These are phyloP conservation scores for Collybia mongolica DNA, from an alignment of 768 basidiomycete species.

Conservation along the genomic window DNA sequence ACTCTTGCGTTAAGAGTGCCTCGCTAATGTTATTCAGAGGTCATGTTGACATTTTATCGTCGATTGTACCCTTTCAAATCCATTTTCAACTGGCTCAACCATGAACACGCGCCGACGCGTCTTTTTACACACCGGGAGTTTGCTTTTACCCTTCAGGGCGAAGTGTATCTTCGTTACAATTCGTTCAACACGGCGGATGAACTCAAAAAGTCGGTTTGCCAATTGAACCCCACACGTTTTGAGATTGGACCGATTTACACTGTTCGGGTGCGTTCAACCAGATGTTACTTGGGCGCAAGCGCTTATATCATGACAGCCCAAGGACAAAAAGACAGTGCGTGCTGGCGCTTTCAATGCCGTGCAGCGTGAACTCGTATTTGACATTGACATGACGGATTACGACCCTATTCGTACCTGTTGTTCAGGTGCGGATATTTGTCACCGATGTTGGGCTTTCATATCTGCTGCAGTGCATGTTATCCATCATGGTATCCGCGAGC, in stretches of 20 bases:
- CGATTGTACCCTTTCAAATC: slow-evolving; percentile 94
- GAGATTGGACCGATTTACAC: slow-evolving; percentile 97
- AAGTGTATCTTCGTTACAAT: slow-evolving; percentile 93
- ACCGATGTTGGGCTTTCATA: slow-evolving; percentile 93
- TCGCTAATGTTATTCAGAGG: slow-evolving; percentile 25
- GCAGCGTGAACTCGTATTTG: slow-evolving; percentile 93
- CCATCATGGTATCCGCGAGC: slow-evolving; percentile 74
- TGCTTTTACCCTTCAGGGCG: slow-evolving; percentile 87
- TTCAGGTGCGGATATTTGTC: slow-evolving; percentile 86
- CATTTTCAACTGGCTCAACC: slow-evolving; percentile 93
- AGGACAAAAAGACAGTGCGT: slow-evolving; percentile 80
- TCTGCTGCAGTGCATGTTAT: slow-evolving; percentile 88
- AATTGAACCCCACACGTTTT: slow-evolving; percentile 88
- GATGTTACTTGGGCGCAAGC: neutral
- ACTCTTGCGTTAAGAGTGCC: neutral
- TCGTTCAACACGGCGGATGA: slow-evolving; percentile 86
- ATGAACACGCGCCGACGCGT: slow-evolving; percentile 74
- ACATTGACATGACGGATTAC: slow-evolving; percentile 99
- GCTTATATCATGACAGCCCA: slow-evolving; percentile 53
- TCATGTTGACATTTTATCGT: slow-evolving; percentile 74
- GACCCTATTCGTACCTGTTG: slow-evolving; percentile 95
- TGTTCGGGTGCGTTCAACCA: slow-evolving; percentile 60
- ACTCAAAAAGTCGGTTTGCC: slow-evolving; percentile 84
- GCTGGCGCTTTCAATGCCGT: slow-evolving; percentile 70
- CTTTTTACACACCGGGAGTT: slow-evolving; percentile 95